A percentile compares a stretch with the other conserved stretches of the same genome.
Conservation (phyloP, 345 rosid species). For the Eucalyptus camaldulensis region DNA sequence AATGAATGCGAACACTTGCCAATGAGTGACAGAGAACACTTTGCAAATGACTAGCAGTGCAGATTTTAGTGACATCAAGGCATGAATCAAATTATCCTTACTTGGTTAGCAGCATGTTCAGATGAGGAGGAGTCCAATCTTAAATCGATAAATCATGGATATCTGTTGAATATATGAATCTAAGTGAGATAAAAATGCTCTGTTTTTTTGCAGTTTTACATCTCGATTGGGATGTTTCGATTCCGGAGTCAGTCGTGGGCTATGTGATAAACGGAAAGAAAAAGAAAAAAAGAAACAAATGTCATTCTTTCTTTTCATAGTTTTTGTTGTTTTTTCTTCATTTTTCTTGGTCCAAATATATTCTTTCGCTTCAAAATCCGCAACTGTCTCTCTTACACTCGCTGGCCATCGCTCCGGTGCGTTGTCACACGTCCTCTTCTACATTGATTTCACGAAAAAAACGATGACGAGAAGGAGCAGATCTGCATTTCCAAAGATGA, state of each 20-base stretch:
- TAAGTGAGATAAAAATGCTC: background rate
- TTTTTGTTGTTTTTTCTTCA: no score
- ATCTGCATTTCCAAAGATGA: slow-evolving; percentile 36
- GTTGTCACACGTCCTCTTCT: background rate
- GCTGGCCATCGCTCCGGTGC: no score
- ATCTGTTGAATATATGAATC: background rate
- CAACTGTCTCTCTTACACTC: no score
- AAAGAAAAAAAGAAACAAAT: background rate
- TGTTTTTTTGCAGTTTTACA: background rate
- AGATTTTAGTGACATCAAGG: background rate
- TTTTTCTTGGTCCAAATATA: no score
- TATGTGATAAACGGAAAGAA: no score
- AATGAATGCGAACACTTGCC: no score
- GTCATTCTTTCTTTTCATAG: no score
- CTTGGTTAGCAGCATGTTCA: background rate
- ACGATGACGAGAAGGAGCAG: slow-evolving; percentile 6
- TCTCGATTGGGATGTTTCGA: background rate
- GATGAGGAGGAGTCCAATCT: background rate
- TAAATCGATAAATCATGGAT: background rate
- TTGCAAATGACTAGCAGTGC: background rate
- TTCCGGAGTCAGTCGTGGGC: accelerated
- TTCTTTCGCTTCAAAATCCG: no score
- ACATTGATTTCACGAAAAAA: background rate
- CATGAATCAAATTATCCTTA: background rate
- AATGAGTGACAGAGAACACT: no score